Base-by-base conservation (phyloP, 768 basidiomycete genomes). In the Lactifluus subvellereus region DNA sequence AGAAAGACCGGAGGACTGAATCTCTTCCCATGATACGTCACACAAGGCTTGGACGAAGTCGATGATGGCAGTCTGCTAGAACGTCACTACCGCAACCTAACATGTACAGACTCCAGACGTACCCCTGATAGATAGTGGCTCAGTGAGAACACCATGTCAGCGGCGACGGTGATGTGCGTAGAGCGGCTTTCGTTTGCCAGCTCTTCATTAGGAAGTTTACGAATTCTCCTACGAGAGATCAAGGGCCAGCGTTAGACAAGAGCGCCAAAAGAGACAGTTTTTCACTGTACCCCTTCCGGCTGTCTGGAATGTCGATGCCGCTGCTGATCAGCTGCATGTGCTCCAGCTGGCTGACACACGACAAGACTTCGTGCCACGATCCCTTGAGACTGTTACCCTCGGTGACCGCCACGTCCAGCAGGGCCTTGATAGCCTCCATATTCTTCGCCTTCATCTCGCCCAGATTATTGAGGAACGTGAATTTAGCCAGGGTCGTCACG, bases 381-480 rank as follows among this genome's bases (percentile, higher is more conserved):
- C 87, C 88, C 77, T 95, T 97, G 64, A 99, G 81, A 72, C 92
- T 87, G 73, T 97, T 98, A 64, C 97, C 97, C 72, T 99, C 95
- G n/a, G 84, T 89, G 45, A 96, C 89, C 16, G 97, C 96, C 49
- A 99, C 85, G 70, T 98, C 97, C 11, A 99, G 78, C 56, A 99
- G 79, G 3, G 92, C 77, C 75, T 98, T 98, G 77, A 99, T 98
- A 6, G 96, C 97, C 72, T 98, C 97, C 85, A 99, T 97, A 72
- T 98, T 98, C 79, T 98, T 98, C 38, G 92, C 82, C 76, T 94
- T 95, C 97, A 99, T 99, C 78, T 98, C 97, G 59, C 94, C 94
- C 5, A 98, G 77, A 71, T 99, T 98, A 74, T 91, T 98, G 66
- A 98, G 79, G 80, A 97, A 97, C 0, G 97, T 99, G 74, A 98